Evolutionary conservation across 2,329 filamentous ascomycete species (phyloP).

Genomic region (Talaromyces albobiverticillius): DNA sequence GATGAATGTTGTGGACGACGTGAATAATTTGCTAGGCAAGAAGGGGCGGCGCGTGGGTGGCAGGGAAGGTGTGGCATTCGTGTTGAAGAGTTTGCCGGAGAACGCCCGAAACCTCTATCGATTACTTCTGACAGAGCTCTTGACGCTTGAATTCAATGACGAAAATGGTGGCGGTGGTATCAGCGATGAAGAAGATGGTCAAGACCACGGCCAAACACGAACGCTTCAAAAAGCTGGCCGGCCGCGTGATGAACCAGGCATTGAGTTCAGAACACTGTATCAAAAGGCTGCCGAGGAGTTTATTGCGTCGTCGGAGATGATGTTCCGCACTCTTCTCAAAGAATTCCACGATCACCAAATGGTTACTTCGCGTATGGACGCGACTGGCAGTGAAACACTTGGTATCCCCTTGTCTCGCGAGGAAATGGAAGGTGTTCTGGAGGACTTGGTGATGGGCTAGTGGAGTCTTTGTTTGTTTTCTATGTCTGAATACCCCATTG

Average conservation of each 20-base stretch:
- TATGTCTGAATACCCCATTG: neutral
- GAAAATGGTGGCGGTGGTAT: conserved; percentile 48
- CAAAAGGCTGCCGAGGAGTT: conserved; percentile 96
- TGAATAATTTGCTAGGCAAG: conserved; percentile 80
- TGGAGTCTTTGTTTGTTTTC: neutral
- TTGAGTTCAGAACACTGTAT: conserved; percentile 89
- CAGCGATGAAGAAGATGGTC: conserved; percentile 50
- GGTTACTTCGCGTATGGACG: conserved; percentile 84
- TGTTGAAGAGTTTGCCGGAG: conserved; percentile 83
- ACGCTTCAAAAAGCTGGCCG: conserved; percentile 1
- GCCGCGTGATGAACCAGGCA: conserved; percentile 52
- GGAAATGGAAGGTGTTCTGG: conserved; percentile 83
- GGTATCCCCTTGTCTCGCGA: conserved; percentile 82
- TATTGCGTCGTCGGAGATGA: conserved; percentile 94
- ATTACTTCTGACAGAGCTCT: conserved; percentile 78
- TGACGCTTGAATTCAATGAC: conserved; percentile 55
- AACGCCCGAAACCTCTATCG: conserved; percentile 87
- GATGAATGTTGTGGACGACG: conserved; percentile 81
- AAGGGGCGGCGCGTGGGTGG: conserved; percentile 78
- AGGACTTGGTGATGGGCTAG: conserved; percentile 60
- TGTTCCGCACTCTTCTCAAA: conserved; percentile 88
- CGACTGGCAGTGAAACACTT: conserved; percentile 77
- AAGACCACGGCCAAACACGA: neutral
- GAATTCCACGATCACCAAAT: conserved; percentile 99
- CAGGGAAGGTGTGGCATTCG: conserved; percentile 87